A percentile compares a stretch with the other conserved stretches of the same genome.
Evolutionary conservation across 106 monocot species (phyloP).

Genomic region (Dioscorea alata): DNA sequence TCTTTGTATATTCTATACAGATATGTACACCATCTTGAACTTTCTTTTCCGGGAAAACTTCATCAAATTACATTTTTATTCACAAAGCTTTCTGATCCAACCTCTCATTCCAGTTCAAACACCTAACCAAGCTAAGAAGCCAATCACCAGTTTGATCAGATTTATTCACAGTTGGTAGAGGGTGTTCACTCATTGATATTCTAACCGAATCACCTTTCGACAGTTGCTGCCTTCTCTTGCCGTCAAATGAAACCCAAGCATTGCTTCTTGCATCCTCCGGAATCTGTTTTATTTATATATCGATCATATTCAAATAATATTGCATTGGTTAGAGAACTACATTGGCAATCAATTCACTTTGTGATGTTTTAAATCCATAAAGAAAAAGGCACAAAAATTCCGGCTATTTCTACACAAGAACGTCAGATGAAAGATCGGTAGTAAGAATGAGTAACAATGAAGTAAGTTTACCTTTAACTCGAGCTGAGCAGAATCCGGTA

Average conservation of each 20-base stretch:
- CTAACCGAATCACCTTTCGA: conserved; percentile 83
- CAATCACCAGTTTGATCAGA: conserved; percentile 96
- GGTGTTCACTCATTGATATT: conserved; percentile 91
- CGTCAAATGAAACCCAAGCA: conserved; percentile 99
- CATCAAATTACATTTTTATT: neutral
- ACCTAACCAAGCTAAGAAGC: conserved; percentile 89
- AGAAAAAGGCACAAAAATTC: too few relatives aligned
- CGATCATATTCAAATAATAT: too few relatives aligned
- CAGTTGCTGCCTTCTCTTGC: conserved; percentile 95
- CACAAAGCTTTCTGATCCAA: conserved; percentile 90
- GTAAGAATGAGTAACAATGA: neutral
- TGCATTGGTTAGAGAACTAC: too few relatives aligned
- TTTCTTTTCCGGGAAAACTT: too few relatives aligned
- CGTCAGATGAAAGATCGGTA: too few relatives aligned
- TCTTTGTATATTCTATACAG: too few relatives aligned
- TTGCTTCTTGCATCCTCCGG: conserved; percentile 80
- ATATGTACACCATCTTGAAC: too few relatives aligned
- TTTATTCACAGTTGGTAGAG: conserved; percentile 97
- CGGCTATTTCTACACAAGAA: too few relatives aligned
- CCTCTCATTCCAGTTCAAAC: conserved; percentile 96
- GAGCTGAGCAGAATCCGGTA: conserved; percentile 95
- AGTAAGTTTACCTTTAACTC: conserved; percentile 72
- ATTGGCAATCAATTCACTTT: too few relatives aligned
- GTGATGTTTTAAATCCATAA: too few relatives aligned
- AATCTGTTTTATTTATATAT: conserved; percentile 46